Conservation (phyloP, 192 early-diverging fungal genomes). For the Neocallimastix lanati region DNA sequence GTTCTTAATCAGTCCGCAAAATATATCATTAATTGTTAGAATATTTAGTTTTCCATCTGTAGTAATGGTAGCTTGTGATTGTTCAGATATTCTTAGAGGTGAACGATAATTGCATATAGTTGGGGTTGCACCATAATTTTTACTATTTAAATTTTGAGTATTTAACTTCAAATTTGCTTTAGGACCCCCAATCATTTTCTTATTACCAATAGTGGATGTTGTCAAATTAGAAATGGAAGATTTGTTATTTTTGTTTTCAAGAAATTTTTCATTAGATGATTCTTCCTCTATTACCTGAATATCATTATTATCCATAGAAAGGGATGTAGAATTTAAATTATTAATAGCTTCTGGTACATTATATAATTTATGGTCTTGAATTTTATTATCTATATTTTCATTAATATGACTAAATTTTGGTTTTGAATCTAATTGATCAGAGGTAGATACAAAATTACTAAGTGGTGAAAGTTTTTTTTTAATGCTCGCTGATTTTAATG, state of each 20-base stretch:
- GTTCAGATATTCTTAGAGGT: neutral
- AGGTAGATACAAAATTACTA: neutral
- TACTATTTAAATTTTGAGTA: neutral
- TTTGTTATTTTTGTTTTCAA: no score
- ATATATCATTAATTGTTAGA: slow-evolving; percentile 35
- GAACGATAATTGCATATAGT: neutral
- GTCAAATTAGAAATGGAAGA: neutral
- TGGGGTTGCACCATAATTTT: neutral
- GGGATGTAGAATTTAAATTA: neutral
- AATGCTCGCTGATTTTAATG: neutral
- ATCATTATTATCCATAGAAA: neutral
- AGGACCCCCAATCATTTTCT: neutral
- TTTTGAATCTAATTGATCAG: neutral
- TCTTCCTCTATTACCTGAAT: neutral
- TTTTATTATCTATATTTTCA: neutral
- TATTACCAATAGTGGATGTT: neutral
- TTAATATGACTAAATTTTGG: neutral
- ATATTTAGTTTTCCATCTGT: slow-evolving; percentile 24
- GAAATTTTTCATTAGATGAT: neutral
- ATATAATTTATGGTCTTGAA: neutral
- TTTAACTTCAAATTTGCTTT: neutral
- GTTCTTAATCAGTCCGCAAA: slow-evolving; percentile 9
- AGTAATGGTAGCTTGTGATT: slow-evolving; percentile 33
- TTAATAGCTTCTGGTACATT: neutral
- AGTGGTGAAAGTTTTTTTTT: neutral